Evolutionary conservation across 1,284 basidiomycete genomes (phyloP).

Genomic region (Apiotrichum sp.): DNA sequence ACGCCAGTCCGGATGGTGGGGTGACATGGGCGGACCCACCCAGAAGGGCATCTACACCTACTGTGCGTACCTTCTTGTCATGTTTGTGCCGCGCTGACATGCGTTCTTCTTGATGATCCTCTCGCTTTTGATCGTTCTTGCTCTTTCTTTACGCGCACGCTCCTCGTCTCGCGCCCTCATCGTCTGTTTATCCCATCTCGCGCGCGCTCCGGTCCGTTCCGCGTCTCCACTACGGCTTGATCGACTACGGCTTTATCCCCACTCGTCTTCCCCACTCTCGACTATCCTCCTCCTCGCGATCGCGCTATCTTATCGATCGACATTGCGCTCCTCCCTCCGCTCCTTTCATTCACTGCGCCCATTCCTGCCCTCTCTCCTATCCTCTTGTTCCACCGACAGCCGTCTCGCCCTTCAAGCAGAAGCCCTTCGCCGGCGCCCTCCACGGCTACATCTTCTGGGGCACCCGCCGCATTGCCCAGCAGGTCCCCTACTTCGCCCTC

Average conservation of each 20-base stretch:
- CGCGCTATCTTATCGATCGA: no score
- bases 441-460: conserved; percentile 80
- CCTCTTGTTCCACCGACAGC: conserved; percentile 49
- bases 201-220: not conserved
- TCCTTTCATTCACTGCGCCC: conserved; percentile 1
- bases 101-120: not conserved
- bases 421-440: conserved; percentile 64
- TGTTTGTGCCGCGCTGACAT: conserved; percentile 4
- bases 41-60: conserved; percentile 77
- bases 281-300: no score
- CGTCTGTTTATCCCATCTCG: not conserved
- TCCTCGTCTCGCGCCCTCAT: not conserved
- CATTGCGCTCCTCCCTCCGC: not conserved
- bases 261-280: no score
- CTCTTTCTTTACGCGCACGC: not conserved
- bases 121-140: not conserved
- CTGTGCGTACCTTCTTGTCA: conserved; percentile 54
- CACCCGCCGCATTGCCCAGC: conserved; percentile 65
- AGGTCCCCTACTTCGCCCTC: conserved; percentile 71
- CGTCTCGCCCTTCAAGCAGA: conserved; percentile 72
- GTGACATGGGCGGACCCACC: conserved; percentile 62
- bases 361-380: not conserved
- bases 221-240: not conserved
- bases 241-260: no score
- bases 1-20: conserved; percentile 82